phyloP scores from a whole-genome alignment of 352 stramenopile genomes.

The Pythium myriotylum region DNA sequence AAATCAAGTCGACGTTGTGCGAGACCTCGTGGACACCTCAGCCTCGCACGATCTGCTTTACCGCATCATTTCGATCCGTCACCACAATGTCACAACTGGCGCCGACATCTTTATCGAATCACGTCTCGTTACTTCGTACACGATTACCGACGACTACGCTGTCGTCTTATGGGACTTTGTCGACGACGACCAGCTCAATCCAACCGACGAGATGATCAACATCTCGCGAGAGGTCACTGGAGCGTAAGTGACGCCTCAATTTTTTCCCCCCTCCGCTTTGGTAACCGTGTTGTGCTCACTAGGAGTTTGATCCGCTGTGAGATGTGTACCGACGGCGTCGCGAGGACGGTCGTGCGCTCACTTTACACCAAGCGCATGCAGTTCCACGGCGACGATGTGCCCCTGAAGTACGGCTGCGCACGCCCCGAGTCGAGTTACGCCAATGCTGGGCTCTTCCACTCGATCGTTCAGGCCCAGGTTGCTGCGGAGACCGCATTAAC shows the following conservation, averaged over 20 bases:
- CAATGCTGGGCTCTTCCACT: too few species aligned
- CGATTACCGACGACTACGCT: conserved; percentile 30
- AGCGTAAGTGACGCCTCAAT: conserved; percentile 38
- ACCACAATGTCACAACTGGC: conserved; percentile 22
- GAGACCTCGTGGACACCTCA: conserved; percentile 10
- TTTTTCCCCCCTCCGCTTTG: background rate
- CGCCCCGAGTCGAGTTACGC: too few species aligned
- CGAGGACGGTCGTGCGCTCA: background rate
- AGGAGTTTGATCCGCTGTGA: conserved; percentile 7
- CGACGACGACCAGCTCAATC: conserved; percentile 38
- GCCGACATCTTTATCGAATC: conserved; percentile 18
- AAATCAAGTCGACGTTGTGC: conserved; percentile 17
- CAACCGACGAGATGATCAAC: conserved; percentile 25
- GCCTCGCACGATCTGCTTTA: conserved; percentile 26
- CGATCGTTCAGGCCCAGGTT: too few species aligned
- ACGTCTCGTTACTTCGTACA: conserved; percentile 32
- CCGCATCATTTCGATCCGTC: conserved; percentile 26
- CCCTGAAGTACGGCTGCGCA: too few species aligned
- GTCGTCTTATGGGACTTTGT: conserved; percentile 47
- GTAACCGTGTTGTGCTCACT: too few species aligned
- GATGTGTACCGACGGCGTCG: background rate
- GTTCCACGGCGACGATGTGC: too few species aligned
- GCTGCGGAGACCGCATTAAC: too few species aligned
- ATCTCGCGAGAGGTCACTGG: conserved; percentile 38
- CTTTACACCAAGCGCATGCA: too few species aligned